Percentiles rank a stretch among this genome's conserved stretches.
Conservation (phyloP, 2,329 filamentous ascomycete species). For the Penicillium sp. region DNA sequence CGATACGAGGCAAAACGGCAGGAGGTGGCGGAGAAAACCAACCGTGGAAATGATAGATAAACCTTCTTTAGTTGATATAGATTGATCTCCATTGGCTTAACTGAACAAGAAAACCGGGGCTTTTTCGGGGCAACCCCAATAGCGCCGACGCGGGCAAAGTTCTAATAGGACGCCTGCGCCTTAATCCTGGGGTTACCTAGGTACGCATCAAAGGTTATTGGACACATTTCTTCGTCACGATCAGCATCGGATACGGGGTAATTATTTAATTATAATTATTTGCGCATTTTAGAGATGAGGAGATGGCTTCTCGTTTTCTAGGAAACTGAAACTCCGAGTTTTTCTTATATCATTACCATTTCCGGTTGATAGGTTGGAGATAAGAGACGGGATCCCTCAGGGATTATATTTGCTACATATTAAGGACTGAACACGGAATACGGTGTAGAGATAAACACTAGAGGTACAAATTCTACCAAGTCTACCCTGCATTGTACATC, state of each 20-base stretch:
- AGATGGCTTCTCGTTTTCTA: not conserved
- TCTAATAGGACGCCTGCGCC: constrained; percentile 1
- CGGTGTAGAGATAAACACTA: not conserved
- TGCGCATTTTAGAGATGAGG: not conserved
- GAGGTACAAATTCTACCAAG: not conserved
- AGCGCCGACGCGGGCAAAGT: not conserved
- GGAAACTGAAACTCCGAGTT: too few relatives aligned
- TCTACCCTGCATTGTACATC: not conserved
- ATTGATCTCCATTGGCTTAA: constrained; percentile 7
- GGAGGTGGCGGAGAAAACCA: constrained; percentile 8
- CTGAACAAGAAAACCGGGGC: not conserved
- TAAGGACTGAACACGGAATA: not conserved
- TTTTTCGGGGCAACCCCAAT: not conserved
- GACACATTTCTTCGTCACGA: not conserved
- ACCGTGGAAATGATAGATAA: constrained; percentile 1
- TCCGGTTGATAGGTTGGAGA: not conserved
- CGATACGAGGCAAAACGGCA: constrained; percentile 4
- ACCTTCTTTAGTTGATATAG: not conserved
- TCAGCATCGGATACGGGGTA: not conserved
- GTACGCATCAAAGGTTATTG: not conserved
- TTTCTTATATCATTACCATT: not conserved
- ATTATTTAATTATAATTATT: not conserved
- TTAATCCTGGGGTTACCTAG: not conserved
- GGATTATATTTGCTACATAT: not conserved
- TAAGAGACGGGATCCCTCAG: not conserved